Conservation (phyloP, 306 rosid species). For the Arachis stenosperma region DNA sequence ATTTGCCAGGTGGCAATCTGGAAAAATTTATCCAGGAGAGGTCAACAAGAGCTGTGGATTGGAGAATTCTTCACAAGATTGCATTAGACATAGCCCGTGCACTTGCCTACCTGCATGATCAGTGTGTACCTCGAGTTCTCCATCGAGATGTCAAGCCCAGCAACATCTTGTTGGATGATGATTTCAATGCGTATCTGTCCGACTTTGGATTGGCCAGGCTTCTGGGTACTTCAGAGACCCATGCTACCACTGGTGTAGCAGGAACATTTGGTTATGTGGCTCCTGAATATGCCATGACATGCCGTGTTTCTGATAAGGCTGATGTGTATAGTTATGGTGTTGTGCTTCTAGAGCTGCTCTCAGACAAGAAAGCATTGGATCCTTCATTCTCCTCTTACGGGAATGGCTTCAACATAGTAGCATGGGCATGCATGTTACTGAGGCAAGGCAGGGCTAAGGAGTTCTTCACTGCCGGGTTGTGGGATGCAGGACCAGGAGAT, state of each 20-base stretch:
- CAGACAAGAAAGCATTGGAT: constrained; percentile 92
- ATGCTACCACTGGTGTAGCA: constrained; percentile 97
- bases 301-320: constrained; percentile 94
- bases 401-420: constrained; percentile 92
- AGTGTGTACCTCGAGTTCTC: constrained; percentile 90
- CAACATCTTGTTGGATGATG: constrained; percentile 87
- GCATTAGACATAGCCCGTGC: constrained; percentile 92
- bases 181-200: constrained; percentile 80
- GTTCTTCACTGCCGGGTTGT: constrained; percentile 79
- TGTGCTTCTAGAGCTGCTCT: constrained; percentile 88
- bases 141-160: constrained; percentile 97
- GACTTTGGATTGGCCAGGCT: constrained; percentile 97
- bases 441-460: constrained; percentile 86
- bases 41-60: constrained; percentile 83
- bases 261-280: constrained; percentile 98
- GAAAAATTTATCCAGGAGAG: constrained; percentile 93
- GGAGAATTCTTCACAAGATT: constrained; percentile 93
- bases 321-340: constrained; percentile 99
- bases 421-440: constrained; percentile 87
- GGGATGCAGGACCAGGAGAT: constrained; percentile 86
- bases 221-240: constrained; percentile 93
- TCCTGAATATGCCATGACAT: constrained; percentile 96
- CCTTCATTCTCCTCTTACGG: constrained; percentile 88
- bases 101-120: constrained; percentile 86
- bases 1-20: constrained; percentile 86